phyloP scores from a whole-genome alignment of 345 rosid species.

The Citrus inodora region DNA sequence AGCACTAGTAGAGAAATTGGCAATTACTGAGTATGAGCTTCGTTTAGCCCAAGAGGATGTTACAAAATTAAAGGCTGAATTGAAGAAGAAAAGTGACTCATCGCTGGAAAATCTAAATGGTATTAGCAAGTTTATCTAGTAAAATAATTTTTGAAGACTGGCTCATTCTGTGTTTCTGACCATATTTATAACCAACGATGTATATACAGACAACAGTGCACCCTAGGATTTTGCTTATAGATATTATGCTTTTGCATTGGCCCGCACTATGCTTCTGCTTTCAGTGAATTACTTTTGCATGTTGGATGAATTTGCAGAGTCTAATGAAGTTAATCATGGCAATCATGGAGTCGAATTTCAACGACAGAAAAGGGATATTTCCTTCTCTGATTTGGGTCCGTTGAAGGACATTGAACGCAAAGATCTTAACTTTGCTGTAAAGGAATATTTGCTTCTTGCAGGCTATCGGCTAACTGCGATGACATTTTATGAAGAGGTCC shows the following conservation, averaged over 20 bases:
- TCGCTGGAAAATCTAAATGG: conserved; percentile 44
- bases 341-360: conserved; percentile 47
- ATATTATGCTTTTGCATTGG: neutral
- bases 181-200: neutral
- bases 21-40: conserved; percentile 79
- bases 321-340: conserved; percentile 32
- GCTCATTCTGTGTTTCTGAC: neutral
- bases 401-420: conserved; percentile 78
- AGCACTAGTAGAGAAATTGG: conserved; percentile 71
- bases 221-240: neutral
- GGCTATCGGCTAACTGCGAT: conserved; percentile 94
- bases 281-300: conserved; percentile 6
- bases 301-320: conserved; percentile 41
- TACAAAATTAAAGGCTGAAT: conserved; percentile 63
- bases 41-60: conserved; percentile 92
- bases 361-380: conserved; percentile 49
- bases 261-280: neutral
- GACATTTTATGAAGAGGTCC: conserved; percentile 96
- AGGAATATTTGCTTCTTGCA: conserved; percentile 90
- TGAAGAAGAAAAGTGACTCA: conserved; percentile 57
- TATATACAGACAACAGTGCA: neutral
- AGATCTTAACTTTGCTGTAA: conserved; percentile 91
- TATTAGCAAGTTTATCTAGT: conserved; percentile 15
- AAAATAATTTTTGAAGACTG: neutral
- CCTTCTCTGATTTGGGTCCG: conserved; percentile 74